A percentile compares a stretch with the other conserved stretches of the same genome.
These are phyloP conservation scores for Eucalyptus curtisii DNA, from an alignment of 345 rosid species.

Conservation along the genomic window DNA sequence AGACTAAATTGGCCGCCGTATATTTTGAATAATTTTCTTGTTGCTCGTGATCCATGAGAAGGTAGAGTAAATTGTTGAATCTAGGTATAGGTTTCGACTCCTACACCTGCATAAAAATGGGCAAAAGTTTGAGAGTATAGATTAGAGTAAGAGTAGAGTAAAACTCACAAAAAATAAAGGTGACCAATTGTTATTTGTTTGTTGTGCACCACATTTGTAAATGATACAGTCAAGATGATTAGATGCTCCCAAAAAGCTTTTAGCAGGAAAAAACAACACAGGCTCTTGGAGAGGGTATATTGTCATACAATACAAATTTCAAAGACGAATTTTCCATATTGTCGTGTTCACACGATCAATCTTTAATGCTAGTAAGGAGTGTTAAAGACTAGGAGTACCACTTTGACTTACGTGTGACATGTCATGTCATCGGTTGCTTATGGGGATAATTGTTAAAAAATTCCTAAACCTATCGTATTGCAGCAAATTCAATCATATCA, in stretches of 20 bases:
- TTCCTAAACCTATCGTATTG: no score
- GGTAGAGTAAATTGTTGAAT: not conserved
- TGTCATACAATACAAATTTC: not conserved
- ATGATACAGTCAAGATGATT: not conserved
- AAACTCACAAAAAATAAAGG: fast-evolving
- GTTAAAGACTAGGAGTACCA: no score
- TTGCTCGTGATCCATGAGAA: not conserved
- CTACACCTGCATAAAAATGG: no score
- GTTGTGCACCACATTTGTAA: not conserved
- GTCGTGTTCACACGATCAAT: no score
- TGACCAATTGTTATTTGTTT: not conserved
- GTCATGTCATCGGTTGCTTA: no score
- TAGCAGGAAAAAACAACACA: not conserved
- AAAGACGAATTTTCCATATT: not conserved
- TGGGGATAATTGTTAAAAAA: no score
- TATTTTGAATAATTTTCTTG: not conserved
- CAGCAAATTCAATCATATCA: no score
- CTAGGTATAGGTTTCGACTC: not conserved
- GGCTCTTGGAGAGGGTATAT: not conserved
- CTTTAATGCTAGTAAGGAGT: no score
- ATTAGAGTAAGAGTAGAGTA: fast-evolving
- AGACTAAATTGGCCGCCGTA: fast-evolving
- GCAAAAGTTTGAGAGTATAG: no score
- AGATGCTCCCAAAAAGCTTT: not conserved
- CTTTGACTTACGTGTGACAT: no score